Evolutionary conservation across 129 eudicot species (phyloP), one percentile per base, ranked within the genome.

Genomic region (Artemisia annua): DNA sequence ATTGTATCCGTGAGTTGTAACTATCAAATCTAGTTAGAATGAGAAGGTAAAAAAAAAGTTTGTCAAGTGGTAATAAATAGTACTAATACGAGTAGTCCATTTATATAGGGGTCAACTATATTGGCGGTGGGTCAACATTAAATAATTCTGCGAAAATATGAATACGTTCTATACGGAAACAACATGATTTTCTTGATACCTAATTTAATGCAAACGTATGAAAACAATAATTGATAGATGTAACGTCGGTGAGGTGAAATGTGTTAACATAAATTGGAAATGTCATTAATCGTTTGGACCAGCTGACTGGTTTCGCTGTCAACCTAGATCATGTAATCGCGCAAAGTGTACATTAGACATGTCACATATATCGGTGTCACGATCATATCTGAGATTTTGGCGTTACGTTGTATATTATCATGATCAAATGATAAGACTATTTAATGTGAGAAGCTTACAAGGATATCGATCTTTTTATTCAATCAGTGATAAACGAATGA

Each of bases 111-210:
- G 57, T 46, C 51, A 19, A 53, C 54, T 14, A 53, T 54, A 75
- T 65, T 75, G 67, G 57, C 73, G 79, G 79, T 75, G 73, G 48
- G 28, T 54, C 14, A 24, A 52, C 24, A 39, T 14, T 19, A 44
- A 39, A 66, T 39, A 62, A 17, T 67, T 48, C 12, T 43, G 30
- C 14, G 16, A 67, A 70, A 14, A 63, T 35, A 63, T 16, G 19
- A 49, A 69, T 83, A 80, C 84, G 85, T 84, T 74, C 52, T 72
- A 81, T 84, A 79, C 82, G 63, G 72, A 83, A 67, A 65, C 28
- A 7, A 66, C 75, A 52, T 61, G 50, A 80, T 48, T 70, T 69
- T 57, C 49, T 49, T 69, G 79, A 17, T 60, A 48, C 55, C 20
- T 66, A 67, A 70, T 63, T 82, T 62, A 80, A 85, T 84, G 83